Evolutionary conservation across 2,329 filamentous ascomycete species (phyloP).

Genomic region (Fusarium sp.): DNA sequence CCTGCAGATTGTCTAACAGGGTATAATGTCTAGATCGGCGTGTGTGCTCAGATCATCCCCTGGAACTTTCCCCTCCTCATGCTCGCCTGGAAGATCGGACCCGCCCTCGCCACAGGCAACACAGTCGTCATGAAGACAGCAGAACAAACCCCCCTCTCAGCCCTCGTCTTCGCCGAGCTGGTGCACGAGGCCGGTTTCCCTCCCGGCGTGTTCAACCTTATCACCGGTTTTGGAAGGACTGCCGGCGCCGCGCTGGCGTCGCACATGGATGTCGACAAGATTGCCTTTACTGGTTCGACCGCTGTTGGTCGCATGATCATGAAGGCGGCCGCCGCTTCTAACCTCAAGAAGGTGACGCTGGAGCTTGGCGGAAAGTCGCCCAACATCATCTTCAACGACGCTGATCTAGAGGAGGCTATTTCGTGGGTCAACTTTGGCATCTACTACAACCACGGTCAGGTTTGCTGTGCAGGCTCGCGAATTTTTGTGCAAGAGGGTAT

Average conservation of each 20-base stretch:
- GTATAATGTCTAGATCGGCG: constrained; percentile 66
- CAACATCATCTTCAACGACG: constrained; percentile 85
- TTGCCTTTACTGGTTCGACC: constrained; percentile 87
- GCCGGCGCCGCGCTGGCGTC: constrained; percentile 83
- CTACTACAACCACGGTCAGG: constrained; percentile 77
- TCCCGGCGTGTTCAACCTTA: constrained; percentile 82
- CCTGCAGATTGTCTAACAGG: constrained; percentile 23
- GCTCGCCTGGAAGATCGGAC: constrained; percentile 86
- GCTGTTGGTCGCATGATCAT: constrained; percentile 81
- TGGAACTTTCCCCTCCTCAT: constrained; percentile 91
- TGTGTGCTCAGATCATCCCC: constrained; percentile 90
- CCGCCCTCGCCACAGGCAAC: constrained; percentile 81
- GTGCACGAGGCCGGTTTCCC: constrained; percentile 86
- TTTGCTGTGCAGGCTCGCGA: constrained; percentile 83
- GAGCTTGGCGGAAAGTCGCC: constrained; percentile 87
- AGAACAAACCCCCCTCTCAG: constrained; percentile 82
- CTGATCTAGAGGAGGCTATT: constrained; percentile 83
- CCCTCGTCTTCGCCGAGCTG: constrained; percentile 74
- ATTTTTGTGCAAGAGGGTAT: constrained; percentile 90
- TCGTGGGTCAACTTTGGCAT: constrained; percentile 83
- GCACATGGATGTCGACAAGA: constrained; percentile 88
- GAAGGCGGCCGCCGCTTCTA: constrained; percentile 83
- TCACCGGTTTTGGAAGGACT: constrained; percentile 83
- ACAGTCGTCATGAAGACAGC: constrained; percentile 82
- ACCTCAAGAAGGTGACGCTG: constrained; percentile 87